Evolutionary conservation across 768 basidiomycete genomes (phyloP).

Genomic region (Asterophora parasitica): DNA sequence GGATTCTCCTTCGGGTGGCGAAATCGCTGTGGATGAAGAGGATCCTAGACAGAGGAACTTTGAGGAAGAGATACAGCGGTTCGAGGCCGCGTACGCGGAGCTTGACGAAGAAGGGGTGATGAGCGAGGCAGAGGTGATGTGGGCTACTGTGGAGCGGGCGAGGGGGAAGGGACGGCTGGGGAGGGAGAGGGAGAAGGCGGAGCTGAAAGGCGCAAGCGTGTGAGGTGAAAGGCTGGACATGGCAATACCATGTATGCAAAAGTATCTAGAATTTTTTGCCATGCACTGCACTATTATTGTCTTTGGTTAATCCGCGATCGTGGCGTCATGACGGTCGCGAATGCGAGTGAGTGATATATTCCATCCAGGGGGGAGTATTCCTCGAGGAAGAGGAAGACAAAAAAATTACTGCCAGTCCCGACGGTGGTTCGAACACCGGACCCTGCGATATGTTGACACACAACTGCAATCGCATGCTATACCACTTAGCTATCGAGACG

Average conservation of each 20-base stretch:
- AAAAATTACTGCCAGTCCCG: conserved; percentile 21
- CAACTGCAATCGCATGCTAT: conserved; percentile 40
- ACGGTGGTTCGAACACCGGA: conserved; percentile 38
- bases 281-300: too few species aligned
- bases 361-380: too few species aligned
- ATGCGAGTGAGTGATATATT: too few species aligned
- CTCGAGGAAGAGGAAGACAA: too few species aligned
- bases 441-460: conserved; percentile 24
- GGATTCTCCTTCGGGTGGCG: conserved; percentile 3
- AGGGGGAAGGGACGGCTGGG: conserved; percentile 73
- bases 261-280: too few species aligned
- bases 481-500: conserved; percentile 41
- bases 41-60: conserved; percentile 20
- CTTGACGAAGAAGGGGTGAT: conserved; percentile 39
- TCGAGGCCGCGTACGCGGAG: conserved; percentile 37
- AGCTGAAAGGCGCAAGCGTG: background rate
- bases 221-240: too few species aligned
- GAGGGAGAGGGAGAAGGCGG: conserved; percentile 50
- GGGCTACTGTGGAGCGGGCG: conserved; percentile 64
- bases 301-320: too few species aligned
- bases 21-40: background rate
- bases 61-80: conserved; percentile 44
- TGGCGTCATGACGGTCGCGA: too few species aligned
- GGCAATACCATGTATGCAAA: too few species aligned
- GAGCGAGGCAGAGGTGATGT: conserved; percentile 46